Conservation (phyloP, 2,329 filamentous ascomycete genomes). For the Beauveria brongniartii region DNA sequence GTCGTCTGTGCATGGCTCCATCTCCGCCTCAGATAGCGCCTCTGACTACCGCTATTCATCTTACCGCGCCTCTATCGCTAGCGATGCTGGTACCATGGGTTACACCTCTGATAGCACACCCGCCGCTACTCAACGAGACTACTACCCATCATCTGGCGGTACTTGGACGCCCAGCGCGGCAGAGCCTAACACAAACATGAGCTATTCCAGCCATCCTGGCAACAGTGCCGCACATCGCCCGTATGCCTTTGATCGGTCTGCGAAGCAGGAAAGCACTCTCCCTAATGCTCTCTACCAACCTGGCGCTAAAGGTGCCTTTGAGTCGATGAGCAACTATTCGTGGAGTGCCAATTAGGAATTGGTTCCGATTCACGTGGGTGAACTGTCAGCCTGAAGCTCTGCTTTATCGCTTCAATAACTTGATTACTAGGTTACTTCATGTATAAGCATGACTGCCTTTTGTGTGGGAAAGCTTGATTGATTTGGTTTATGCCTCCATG, state of each 20-base stretch:
- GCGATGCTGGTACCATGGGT: conserved; percentile 24
- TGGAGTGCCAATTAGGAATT: conserved; percentile 41
- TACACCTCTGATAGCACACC: conserved; percentile 23
- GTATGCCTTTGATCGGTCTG: conserved; percentile 39
- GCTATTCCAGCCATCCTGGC: conserved; percentile 30
- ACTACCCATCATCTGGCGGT: conserved; percentile 41
- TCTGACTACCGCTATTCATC: conserved; percentile 51
- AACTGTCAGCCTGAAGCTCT: conserved; percentile 11
- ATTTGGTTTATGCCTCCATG: background rate
- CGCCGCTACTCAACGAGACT: conserved; percentile 31
- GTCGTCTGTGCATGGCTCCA: conserved; percentile 44
- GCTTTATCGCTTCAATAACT: background rate
- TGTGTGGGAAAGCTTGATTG: background rate
- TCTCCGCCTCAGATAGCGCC: conserved; percentile 39
- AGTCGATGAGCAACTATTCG: conserved; percentile 47
- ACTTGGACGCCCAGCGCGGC: conserved; percentile 45
- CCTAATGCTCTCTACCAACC: conserved; percentile 29
- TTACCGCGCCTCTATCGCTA: conserved; percentile 24
- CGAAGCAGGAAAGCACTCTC: conserved; percentile 29
- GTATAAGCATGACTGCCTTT: background rate
- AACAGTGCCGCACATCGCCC: conserved; percentile 29
- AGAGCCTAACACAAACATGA: conserved; percentile 35
- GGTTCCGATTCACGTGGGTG: background rate
- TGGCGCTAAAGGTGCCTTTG: conserved; percentile 35
- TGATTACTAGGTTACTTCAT: background rate